A percentile compares a stretch with the other conserved stretches of the same genome.
Evolutionary conservation across 2,329 filamentous ascomycete genomes (phyloP).

Genomic region (Metarhizium robertsii): DNA sequence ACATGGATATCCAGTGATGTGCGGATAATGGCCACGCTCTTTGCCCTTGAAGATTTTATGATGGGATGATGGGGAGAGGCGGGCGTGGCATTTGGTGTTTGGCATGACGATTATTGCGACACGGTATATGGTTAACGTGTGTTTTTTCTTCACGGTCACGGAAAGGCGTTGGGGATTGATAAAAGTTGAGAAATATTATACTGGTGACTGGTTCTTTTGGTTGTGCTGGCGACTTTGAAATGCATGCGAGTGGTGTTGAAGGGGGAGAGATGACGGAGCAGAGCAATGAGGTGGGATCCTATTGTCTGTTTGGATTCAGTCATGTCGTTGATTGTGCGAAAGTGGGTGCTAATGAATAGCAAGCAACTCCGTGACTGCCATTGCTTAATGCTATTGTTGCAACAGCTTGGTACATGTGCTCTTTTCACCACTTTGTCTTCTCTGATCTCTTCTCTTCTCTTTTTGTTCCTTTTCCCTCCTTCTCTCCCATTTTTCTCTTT

Average conservation of each 20-base stretch:
- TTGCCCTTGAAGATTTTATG: not conserved
- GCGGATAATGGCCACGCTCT: not conserved
- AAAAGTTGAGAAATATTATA: not conserved
- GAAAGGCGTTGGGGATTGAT: not conserved
- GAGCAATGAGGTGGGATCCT: not conserved
- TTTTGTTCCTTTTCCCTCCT: not conserved
- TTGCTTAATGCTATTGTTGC: not conserved
- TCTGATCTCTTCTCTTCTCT: not conserved
- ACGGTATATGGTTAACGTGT: not conserved
- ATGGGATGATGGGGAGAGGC: not conserved
- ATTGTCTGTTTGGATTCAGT: not conserved
- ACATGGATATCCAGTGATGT: slow-evolving; percentile 13
- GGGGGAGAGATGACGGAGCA: not conserved
- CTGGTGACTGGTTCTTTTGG: not conserved
- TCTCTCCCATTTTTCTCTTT: too few relatives aligned
- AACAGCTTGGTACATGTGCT: not conserved
- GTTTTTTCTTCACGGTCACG: not conserved
- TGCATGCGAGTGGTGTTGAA: not conserved
- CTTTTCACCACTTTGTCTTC: not conserved
- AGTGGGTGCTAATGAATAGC: not conserved
- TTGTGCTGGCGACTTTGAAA: not conserved
- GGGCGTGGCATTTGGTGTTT: not conserved
- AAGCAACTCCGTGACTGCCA: not conserved
- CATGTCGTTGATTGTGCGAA: not conserved
- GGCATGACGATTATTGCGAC: not conserved